phyloP scores from a whole-genome alignment of 345 rosid species.

The Passiflora organensis region DNA sequence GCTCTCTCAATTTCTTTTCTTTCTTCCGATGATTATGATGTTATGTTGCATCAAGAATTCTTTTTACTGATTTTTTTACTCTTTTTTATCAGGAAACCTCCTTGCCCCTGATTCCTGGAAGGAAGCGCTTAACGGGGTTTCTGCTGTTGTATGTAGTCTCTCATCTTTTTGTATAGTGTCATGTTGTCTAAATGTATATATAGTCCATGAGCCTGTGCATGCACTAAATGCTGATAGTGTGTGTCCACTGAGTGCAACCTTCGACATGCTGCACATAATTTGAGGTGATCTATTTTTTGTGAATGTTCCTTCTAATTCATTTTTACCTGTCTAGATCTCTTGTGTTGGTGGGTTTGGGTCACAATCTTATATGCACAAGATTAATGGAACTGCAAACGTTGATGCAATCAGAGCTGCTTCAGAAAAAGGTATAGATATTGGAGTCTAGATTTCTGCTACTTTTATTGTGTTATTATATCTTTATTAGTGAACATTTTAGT shows the following conservation, averaged over 20 bases:
- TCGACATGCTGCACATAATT: not conserved
- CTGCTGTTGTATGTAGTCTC: constrained; percentile 65
- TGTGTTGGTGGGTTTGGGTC: constrained; percentile 98
- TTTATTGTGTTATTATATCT: not conserved
- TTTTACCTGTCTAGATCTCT: constrained; percentile 53
- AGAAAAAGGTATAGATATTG: constrained; percentile 53
- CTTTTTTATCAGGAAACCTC: constrained; percentile 52
- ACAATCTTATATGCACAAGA: constrained; percentile 86
- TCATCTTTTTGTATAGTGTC: not conserved
- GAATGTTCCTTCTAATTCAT: constrained; percentile 17
- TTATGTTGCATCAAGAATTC: not conserved
- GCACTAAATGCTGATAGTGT: too few species aligned
- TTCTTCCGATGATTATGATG: not conserved
- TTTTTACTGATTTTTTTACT: constrained; percentile 3
- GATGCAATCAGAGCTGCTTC: constrained; percentile 90
- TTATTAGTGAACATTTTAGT: too few species aligned
- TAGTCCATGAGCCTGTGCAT: not conserved
- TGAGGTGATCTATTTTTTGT: constrained; percentile 6
- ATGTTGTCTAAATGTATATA: not conserved
- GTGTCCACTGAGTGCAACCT: not conserved
- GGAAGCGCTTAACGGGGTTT: constrained; percentile 77
- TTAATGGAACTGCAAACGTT: constrained; percentile 92
- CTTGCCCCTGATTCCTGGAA: constrained; percentile 74
- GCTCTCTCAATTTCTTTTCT: not conserved
- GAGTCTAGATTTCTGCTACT: too few species aligned